Conservation (phyloP, 1,284 basidiomycete species). For the Tilletia setariae region DNA sequence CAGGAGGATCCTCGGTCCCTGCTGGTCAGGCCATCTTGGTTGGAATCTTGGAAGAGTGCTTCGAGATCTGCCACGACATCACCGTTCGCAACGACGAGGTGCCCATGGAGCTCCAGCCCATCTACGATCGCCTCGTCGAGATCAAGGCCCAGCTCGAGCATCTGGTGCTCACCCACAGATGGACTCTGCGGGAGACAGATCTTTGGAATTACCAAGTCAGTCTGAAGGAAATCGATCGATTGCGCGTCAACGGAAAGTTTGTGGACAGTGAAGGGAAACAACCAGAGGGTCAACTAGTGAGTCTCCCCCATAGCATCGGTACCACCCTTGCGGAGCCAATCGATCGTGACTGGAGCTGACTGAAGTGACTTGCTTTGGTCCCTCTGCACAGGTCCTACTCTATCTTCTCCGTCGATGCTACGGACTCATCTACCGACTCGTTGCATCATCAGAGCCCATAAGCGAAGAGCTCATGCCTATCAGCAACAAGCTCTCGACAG, state of each 20-base stretch:
- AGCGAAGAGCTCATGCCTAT: constrained; percentile 96
- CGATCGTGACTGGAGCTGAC: no score
- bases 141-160: constrained; percentile 83
- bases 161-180: constrained; percentile 88
- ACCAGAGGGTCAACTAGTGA: constrained; percentile 82
- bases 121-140: constrained; percentile 84
- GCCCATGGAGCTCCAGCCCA: constrained; percentile 80
- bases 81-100: constrained; percentile 89
- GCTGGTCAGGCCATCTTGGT: constrained; percentile 69
- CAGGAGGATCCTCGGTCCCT: constrained; percentile 79
- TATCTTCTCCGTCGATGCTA: constrained; percentile 93
- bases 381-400: constrained; percentile 59
- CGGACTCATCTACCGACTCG: constrained; percentile 86
- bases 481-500: constrained; percentile 61
- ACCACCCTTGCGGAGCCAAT: no score
- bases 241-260: constrained; percentile 95
- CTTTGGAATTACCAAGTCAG: constrained; percentile 74
- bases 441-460: constrained; percentile 98
- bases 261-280: constrained; percentile 88
- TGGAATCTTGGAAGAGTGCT: constrained; percentile 91
- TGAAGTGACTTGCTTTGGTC: background rate
- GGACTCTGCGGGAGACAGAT: constrained; percentile 95
- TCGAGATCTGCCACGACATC: constrained; percentile 94
- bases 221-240: constrained; percentile 92
- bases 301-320: constrained; percentile 41